Percentiles rank a stretch among this genome's conserved stretches.
Evolutionary conservation across 2,329 filamentous ascomycete genomes (phyloP).

Genomic region (Beauveria sp.): DNA sequence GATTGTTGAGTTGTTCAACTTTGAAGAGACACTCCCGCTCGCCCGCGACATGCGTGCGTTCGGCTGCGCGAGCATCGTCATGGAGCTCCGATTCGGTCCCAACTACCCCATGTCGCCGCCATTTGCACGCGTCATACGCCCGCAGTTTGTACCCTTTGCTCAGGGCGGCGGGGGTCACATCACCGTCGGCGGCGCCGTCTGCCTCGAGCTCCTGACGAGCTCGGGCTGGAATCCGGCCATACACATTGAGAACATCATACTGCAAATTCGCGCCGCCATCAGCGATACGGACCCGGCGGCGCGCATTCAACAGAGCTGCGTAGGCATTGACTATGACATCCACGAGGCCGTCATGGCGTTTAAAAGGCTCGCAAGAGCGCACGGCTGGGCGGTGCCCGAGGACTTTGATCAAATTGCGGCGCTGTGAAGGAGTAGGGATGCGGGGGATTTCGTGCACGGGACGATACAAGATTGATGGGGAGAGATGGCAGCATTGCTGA

Average conservation of each 20-base stretch:
- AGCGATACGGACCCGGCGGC: slow-evolving; percentile 65
- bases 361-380: slow-evolving; percentile 40
- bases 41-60: slow-evolving; percentile 63
- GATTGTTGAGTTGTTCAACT: slow-evolving; percentile 85
- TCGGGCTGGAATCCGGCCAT: slow-evolving; percentile 70
- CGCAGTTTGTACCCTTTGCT: slow-evolving; percentile 66
- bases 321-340: slow-evolving; percentile 51
- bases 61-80: slow-evolving; percentile 58
- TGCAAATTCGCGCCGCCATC: slow-evolving; percentile 75
- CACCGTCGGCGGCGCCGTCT: slow-evolving; percentile 73
- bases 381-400: slow-evolving; percentile 32
- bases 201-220: slow-evolving; percentile 77
- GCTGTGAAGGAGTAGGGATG: background rate
- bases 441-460: too few relatives aligned
- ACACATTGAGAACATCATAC: slow-evolving; percentile 68
- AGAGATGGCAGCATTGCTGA: too few relatives aligned
- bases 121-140: slow-evolving; percentile 75
- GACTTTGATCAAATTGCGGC: slow-evolving; percentile 29
- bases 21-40: slow-evolving; percentile 60
- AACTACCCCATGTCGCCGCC: slow-evolving; percentile 73
- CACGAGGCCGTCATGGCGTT: slow-evolving; percentile 69
- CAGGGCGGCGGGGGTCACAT: slow-evolving; percentile 78
- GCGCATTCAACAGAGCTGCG: slow-evolving; percentile 40
- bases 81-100: slow-evolving; percentile 74
- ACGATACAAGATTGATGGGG: too few relatives aligned